A percentile compares a stretch with the other conserved stretches of the same genome.
Conservation (phyloP, 176 grass and related monocot genomes). For the Pharus latifolius region DNA sequence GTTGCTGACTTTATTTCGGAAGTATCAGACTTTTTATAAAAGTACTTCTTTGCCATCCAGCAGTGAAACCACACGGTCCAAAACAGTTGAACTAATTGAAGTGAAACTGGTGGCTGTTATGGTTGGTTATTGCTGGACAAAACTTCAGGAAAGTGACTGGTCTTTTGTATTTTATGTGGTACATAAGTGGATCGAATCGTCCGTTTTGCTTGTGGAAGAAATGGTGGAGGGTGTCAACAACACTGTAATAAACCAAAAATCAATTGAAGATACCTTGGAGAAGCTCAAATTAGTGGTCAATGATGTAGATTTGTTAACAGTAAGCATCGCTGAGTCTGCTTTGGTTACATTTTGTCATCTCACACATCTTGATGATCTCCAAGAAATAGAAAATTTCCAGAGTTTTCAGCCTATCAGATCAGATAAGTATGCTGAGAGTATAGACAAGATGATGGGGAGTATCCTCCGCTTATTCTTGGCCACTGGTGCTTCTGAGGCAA, state of each 20-base stretch:
- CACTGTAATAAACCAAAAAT: constrained; percentile 27
- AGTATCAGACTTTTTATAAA: constrained; percentile 41
- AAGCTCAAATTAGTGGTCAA: constrained; percentile 49
- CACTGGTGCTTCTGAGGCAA: constrained; percentile 67
- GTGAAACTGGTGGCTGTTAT: constrained; percentile 61
- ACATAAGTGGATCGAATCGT: constrained; percentile 62
- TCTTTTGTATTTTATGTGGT: constrained; percentile 42
- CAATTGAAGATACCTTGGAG: constrained; percentile 29
- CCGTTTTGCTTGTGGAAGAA: constrained; percentile 85
- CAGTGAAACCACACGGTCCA: constrained; percentile 4
- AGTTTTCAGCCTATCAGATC: constrained; percentile 33
- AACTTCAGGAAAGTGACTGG: constrained; percentile 74
- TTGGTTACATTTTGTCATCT: constrained; percentile 64
- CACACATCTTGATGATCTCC: constrained; percentile 33
- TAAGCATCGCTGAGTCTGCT: constrained; percentile 47
- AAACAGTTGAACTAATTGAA: constrained; percentile 46
- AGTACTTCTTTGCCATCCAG: neutral
- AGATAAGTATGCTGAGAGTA: constrained; percentile 51
- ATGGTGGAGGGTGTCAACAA: constrained; percentile 49
- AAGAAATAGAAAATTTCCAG: constrained; percentile 28
- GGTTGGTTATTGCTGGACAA: constrained; percentile 70
- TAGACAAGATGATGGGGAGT: constrained; percentile 57
- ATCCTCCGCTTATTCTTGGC: constrained; percentile 74
- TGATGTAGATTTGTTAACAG: constrained; percentile 34
- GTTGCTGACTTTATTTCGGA: constrained; percentile 51